Base-by-base conservation (phyloP, 495 filamentous ascomycete species). In the Neurospora sp. region DNA sequence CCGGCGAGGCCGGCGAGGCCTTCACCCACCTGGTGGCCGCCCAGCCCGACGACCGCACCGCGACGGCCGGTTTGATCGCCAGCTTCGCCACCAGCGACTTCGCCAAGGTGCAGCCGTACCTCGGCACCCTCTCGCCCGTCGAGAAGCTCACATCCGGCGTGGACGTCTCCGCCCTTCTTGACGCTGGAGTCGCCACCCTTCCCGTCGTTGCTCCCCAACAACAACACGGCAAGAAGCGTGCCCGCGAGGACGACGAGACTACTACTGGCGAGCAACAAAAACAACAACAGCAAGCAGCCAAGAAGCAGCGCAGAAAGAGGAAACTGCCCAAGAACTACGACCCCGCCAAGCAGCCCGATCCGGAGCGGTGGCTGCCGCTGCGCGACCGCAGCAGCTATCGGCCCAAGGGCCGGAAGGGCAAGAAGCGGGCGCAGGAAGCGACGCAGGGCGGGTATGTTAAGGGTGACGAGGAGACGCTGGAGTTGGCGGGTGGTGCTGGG, bases 331-430 rank as follows among this genome's bases (percentile, higher is more conserved):
- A 94, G 83, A 88, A 93, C 77, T 94, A 90, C 76, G 93, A 84
- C 40, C 83, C 85, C 42, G 87, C 83, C 76, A 97, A 94, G 85
- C 88, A 87, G 61, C 85, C 92, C 7, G 96, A 98, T 78, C 91
- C 92, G 1, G 96, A 99, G 82, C 84, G 96, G 69, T 99, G 96
- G 96, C 81, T 98, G 73, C 95, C 96, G 31, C 83, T 98, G 72
- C 87, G 90, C 69, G 96, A 99, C 78, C 87, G 96, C 18, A 96
- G 92, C 74, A 91, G 88, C 59, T 99, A 97, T 82, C 84, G 91
- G 69, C 94, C 94, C 16, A 97, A 96, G 83, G 94, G 94, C 12
- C 91, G 90, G 80, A 98, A 97, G 86, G 93, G 93, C 12, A 94
- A 93, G 86, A 92, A 91, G 84, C 90, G 89, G 79, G 89, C 87